Evolutionary conservation across 371 early-diverging fungal genomes (phyloP).

Genomic region (Rhizopus stolonifer): DNA sequence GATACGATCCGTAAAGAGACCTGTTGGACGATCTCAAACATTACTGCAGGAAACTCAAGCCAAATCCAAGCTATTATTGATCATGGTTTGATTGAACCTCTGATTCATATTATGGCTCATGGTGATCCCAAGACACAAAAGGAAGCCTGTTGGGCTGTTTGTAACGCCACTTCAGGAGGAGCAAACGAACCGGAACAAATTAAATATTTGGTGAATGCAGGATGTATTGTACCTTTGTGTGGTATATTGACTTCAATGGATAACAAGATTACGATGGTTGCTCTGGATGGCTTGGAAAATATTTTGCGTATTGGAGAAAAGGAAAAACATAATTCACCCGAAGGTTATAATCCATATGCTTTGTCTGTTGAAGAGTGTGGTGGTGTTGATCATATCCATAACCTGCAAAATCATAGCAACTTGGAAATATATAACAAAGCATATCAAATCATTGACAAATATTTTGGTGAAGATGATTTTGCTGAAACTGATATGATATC

Average conservation of each 20-base stretch:
- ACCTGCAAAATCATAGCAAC: conserved; percentile 90
- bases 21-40: conserved; percentile 99
- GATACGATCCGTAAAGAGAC: conserved; percentile 99
- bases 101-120: conserved; percentile 83
- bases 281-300: conserved; percentile 96
- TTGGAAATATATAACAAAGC: conserved; percentile 94
- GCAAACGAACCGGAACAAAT: conserved; percentile 88
- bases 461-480: conserved; percentile 83
- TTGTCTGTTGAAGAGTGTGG: conserved; percentile 89
- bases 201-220: conserved; percentile 86
- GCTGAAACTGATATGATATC: conserved; percentile 41
- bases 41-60: conserved; percentile 97
- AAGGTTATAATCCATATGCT: conserved; percentile 86
- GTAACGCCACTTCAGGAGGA: conserved; percentile 96
- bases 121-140: conserved; percentile 98
- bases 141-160: conserved; percentile 99
- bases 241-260: conserved; percentile 90
- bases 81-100: conserved; percentile 89
- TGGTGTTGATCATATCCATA: conserved; percentile 91
- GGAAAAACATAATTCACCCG: conserved; percentile 37
- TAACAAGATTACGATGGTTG: conserved; percentile 93
- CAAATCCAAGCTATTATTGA: conserved; percentile 98
- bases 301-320: conserved; percentile 95
- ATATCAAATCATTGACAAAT: conserved; percentile 91
- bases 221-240: conserved; percentile 93